phyloP scores from a whole-genome alignment of 1,284 basidiomycete species.

The Agroathelia rolfsii region DNA sequence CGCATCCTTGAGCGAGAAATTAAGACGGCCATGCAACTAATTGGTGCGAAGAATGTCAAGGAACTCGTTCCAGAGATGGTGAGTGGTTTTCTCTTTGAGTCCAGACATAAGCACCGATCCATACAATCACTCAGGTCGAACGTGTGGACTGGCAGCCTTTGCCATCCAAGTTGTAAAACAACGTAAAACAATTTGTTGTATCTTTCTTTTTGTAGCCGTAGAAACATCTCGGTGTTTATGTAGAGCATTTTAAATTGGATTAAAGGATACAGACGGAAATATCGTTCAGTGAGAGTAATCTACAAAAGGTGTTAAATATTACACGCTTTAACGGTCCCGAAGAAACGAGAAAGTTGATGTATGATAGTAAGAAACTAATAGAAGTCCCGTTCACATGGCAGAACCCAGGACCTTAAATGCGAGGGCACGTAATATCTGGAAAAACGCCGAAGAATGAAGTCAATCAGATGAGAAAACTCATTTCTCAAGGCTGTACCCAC shows the following conservation, averaged over 20 bases:
- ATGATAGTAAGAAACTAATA: background rate
- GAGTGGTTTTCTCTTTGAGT: constrained; percentile 10
- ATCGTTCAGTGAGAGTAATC: constrained; percentile 8
- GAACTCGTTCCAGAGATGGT: constrained; percentile 80
- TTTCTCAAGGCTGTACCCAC: no score
- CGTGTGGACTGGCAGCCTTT: constrained; percentile 58
- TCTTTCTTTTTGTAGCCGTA: constrained; percentile 1
- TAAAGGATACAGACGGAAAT: background rate
- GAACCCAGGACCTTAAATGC: constrained; percentile 46
- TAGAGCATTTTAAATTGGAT: constrained; percentile 1
- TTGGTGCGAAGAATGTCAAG: constrained; percentile 64
- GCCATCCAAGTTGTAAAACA: constrained; percentile 31
- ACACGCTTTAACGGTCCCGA: no score
- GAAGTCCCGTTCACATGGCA: constrained; percentile 6
- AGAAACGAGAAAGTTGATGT: background rate
- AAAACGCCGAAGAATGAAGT: no score
- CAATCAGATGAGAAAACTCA: no score
- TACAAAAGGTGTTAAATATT: constrained; percentile 16
- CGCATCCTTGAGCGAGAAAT: constrained; percentile 78
- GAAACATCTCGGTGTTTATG: background rate
- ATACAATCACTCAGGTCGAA: constrained; percentile 35
- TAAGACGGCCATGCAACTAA: constrained; percentile 64
- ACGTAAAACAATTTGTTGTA: no score
- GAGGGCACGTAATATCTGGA: constrained; percentile 40
- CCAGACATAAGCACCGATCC: constrained; percentile 2